Base-by-base conservation (phyloP, 352 stramenopile genomes). In the Thalassiosira livingstoniorum region DNA sequence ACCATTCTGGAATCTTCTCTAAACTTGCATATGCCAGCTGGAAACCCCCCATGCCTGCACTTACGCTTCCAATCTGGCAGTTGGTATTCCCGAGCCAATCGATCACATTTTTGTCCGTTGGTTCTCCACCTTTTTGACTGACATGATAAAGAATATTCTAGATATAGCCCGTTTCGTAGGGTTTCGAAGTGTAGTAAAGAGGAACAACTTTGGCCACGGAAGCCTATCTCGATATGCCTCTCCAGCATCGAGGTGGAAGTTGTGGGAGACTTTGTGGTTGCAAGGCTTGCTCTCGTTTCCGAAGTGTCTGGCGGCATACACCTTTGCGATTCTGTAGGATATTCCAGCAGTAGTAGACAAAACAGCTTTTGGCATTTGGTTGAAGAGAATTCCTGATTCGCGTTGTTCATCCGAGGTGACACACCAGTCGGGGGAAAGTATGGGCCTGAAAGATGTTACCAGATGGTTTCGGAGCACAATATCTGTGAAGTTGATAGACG, bases 11-110 rank as follows among this genome's bases (percentile, higher is more conserved):
- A 47, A 68, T 68, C 4, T 4, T 45, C 7, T 37, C 23, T 10
- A 68, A 51, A 42, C 21, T 37, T 25, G 35, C 23, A 68, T 68
- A 68, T 27, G 60, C 60, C 27, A 68, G 31, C 60, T 68, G 60
- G 51, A 68, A 68, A 7, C 60, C 60, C 47, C 60, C 60, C 35
- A 53, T 39, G 5, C 60, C 60, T 18, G 31, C 11, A n/a, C 31
- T 53, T 25, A 68, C 60, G 47, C 11, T 27, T n/a, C 60, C 60
- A 15, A 53, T 7, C n/a, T 68, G 60, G 4, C 5, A 21, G 35
- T 68, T 45, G 31, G 31, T 18, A 15, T 18, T 47, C 7, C 15
- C 15, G 39, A 47, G 39, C 39, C 39, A 47, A 7, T 47, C 15
- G 7, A 47, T 47, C 15, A 47, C 39, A 47, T 47, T 47, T 47